Percentiles rank a stretch among this genome's conserved stretches.
phyloP scores from a whole-genome alignment of 1,139 yeast species.

The Debaryomyces udenii region DNA sequence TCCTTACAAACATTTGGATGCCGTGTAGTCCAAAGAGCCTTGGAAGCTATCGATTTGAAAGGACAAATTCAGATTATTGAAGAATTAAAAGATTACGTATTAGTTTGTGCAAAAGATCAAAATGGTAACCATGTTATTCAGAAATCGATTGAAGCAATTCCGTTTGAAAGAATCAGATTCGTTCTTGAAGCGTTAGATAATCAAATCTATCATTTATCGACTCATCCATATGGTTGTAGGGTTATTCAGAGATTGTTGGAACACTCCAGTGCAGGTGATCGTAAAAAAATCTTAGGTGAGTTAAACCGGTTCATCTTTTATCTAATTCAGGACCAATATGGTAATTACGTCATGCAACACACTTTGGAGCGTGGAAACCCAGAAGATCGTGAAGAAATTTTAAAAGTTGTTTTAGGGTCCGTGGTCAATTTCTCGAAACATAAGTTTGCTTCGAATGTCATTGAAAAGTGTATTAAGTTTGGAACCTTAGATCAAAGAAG shows the following conservation, averaged over 20 bases:
- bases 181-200: slow-evolving; percentile 72
- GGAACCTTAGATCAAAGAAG: slow-evolving; percentile 68
- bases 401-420: slow-evolving; percentile 51
- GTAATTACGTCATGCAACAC: slow-evolving; percentile 96
- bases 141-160: slow-evolving; percentile 87
- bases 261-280: slow-evolving; percentile 65
- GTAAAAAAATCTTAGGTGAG: slow-evolving; percentile 65
- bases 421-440: slow-evolving; percentile 87
- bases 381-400: slow-evolving; percentile 45
- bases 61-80: slow-evolving; percentile 71
- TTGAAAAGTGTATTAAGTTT: slow-evolving; percentile 85
- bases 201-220: slow-evolving; percentile 85
- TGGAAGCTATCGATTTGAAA: slow-evolving; percentile 70
- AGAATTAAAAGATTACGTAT: slow-evolving; percentile 72
- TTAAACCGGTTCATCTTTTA: slow-evolving; percentile 72
- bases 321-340: slow-evolving; percentile 93
- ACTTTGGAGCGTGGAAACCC: slow-evolving; percentile 78
- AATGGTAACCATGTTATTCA: slow-evolving; percentile 98
- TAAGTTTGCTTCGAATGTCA: slow-evolving; percentile 96
- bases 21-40: slow-evolving; percentile 92
- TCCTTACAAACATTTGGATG: slow-evolving; percentile 98
- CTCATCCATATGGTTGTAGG: slow-evolving; percentile 97
- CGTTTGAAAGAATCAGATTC: slow-evolving; percentile 70
- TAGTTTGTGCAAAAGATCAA: slow-evolving; percentile 89
- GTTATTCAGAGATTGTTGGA: slow-evolving; percentile 93